phyloP scores from a whole-genome alignment of 2,329 filamentous ascomycete genomes.

The Fusarium sp. region DNA sequence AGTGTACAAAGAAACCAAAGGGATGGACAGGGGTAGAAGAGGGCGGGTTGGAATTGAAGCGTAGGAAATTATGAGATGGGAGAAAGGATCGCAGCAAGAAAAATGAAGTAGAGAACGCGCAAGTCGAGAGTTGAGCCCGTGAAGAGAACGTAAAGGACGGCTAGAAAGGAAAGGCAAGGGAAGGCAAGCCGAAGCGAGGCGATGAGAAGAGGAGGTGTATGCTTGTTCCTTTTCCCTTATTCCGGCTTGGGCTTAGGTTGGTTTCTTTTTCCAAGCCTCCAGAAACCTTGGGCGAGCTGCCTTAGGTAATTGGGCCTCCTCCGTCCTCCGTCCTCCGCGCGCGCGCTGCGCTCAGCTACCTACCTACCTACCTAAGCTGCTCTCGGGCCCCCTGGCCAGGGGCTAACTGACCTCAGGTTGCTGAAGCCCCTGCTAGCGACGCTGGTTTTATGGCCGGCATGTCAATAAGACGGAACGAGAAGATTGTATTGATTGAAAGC shows the following conservation, averaged over 20 bases:
- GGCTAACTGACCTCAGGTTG: slow-evolving; percentile 34
- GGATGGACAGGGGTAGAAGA: slow-evolving; percentile 31
- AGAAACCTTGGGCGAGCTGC: slow-evolving; percentile 27
- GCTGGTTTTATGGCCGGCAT: not conserved
- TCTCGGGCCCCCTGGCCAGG: slow-evolving; percentile 33
- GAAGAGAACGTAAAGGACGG: slow-evolving; percentile 35
- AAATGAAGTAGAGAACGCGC: slow-evolving; percentile 27
- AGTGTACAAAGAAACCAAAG: slow-evolving; percentile 40
- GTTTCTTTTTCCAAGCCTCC: slow-evolving; percentile 27
- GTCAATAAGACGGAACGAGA: slow-evolving; percentile 11
- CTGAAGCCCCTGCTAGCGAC: slow-evolving; percentile 36
- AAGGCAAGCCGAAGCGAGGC: slow-evolving; percentile 12
- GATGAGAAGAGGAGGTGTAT: slow-evolving; percentile 35
- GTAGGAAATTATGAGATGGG: slow-evolving; percentile 20
- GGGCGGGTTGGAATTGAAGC: slow-evolving; percentile 24
- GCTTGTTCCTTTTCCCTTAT: slow-evolving; percentile 37
- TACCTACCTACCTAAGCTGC: too few relatives aligned
- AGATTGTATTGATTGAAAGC: slow-evolving; percentile 17
- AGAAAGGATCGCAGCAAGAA: slow-evolving; percentile 25
- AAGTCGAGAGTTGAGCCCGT: slow-evolving; percentile 16
- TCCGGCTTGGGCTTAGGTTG: slow-evolving; percentile 32
- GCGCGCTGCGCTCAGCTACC: slow-evolving; percentile 11
- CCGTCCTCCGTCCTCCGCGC: slow-evolving; percentile 7
- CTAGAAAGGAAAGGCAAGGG: slow-evolving; percentile 39
- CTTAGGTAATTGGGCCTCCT: slow-evolving; percentile 33